Percentiles rank a stretch among this genome's conserved stretches.
Conservation (phyloP, 257 asterid genomes). For the Petunia axillaris region DNA sequence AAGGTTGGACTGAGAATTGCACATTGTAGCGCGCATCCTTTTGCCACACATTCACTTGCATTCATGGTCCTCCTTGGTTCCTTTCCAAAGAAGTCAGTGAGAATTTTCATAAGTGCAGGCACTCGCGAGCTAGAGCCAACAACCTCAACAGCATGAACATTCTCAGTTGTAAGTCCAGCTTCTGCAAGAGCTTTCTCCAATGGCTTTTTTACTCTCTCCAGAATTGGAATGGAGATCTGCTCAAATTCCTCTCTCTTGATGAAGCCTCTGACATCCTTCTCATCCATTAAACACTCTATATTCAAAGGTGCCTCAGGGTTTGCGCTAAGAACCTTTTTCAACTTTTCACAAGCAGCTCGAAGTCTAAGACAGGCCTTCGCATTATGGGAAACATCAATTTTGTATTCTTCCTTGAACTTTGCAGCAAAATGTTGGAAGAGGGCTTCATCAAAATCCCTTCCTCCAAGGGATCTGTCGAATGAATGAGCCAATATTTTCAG, state of each 20-base stretch:
- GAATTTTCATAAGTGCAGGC: slow-evolving; percentile 75
- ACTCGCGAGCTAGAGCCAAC: slow-evolving; percentile 92
- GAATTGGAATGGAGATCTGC: slow-evolving; percentile 68
- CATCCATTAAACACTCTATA: slow-evolving; percentile 93
- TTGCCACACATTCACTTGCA: slow-evolving; percentile 92
- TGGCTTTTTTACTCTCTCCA: slow-evolving; percentile 89
- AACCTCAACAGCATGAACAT: slow-evolving; percentile 76
- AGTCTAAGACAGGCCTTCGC: slow-evolving; percentile 89
- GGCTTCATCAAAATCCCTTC: slow-evolving; percentile 89
- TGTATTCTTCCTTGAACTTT: slow-evolving; percentile 82
- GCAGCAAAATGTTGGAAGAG: slow-evolving; percentile 85
- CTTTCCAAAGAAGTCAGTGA: slow-evolving; percentile 79
- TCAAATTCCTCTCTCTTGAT: slow-evolving; percentile 92
- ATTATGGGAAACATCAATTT: slow-evolving; percentile 83
- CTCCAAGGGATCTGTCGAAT: slow-evolving; percentile 82
- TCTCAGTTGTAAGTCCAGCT: slow-evolving; percentile 63
- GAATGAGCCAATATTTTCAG: slow-evolving; percentile 83
- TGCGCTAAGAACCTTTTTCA: slow-evolving; percentile 57
- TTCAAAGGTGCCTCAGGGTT: slow-evolving; percentile 87
- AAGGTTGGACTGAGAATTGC: slow-evolving; percentile 92
- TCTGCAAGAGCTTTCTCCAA: slow-evolving; percentile 81
- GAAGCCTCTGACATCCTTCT: slow-evolving; percentile 85
- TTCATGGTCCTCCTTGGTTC: slow-evolving; percentile 96
- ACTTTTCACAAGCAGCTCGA: slow-evolving; percentile 63
- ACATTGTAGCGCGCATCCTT: slow-evolving; percentile 88